A percentile compares a stretch with the other conserved stretches of the same genome.
Conservation (phyloP, 2,329 filamentous ascomycete genomes). For the Samsoniella hepiali region DNA sequence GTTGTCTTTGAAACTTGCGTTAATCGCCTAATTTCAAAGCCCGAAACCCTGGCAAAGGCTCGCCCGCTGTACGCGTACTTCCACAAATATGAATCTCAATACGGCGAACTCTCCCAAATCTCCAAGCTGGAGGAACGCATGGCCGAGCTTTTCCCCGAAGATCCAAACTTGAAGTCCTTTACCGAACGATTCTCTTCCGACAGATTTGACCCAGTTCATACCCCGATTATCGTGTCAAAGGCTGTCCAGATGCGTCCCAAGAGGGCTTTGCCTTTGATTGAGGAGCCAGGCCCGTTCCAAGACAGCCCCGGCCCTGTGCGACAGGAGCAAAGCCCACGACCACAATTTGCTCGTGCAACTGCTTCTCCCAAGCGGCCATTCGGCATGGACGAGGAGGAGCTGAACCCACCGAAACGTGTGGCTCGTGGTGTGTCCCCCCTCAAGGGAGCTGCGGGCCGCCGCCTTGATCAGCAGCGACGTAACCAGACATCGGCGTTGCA, state of each 20-base stretch:
- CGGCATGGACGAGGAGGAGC: constrained; percentile 67
- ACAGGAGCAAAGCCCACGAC: constrained; percentile 44
- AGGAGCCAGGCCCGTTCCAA: constrained; percentile 45
- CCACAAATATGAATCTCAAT: constrained; percentile 92
- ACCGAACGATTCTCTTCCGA: constrained; percentile 67
- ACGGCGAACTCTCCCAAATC: constrained; percentile 88
- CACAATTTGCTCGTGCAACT: constrained; percentile 44
- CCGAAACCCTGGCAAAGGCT: constrained; percentile 69
- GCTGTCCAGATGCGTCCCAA: constrained; percentile 71
- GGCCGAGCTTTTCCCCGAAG: constrained; percentile 87
- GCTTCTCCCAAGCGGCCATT: constrained; percentile 62
- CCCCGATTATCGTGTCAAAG: constrained; percentile 81
- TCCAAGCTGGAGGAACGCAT: constrained; percentile 88
- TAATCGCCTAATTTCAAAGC: constrained; percentile 73
- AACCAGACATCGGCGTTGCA: constrained; percentile 68
- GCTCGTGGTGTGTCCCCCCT: constrained; percentile 86
- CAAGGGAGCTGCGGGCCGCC: constrained; percentile 83
- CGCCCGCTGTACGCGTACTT: constrained; percentile 88
- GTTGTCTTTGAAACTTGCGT: constrained; percentile 96
- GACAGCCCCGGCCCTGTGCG: constrained; percentile 41
- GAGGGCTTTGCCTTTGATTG: constrained; percentile 51
- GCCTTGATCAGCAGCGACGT: constrained; percentile 73
- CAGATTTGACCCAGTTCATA: constrained; percentile 75
- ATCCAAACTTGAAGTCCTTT: constrained; percentile 74
- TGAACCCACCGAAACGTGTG: constrained; percentile 78